Percentiles rank a stretch among this genome's conserved stretches.
Conservation (phyloP, 139 green algal species). For the Tetradesmus lagerheimii region DNA sequence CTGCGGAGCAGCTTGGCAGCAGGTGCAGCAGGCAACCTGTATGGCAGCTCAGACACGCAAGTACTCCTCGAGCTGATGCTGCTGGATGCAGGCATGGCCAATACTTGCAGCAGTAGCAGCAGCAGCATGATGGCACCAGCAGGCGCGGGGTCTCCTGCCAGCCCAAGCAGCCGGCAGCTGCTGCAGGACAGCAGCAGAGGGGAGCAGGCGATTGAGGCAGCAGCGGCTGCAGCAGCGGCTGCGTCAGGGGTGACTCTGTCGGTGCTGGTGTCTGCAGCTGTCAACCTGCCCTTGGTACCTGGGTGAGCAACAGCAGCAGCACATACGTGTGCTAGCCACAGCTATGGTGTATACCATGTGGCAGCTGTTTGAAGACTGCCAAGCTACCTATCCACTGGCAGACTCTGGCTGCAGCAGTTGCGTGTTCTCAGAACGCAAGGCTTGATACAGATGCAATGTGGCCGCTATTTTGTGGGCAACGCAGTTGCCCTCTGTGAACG, state of each 20-base stretch:
- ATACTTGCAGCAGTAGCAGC: not conserved
- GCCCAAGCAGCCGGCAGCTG: not conserved
- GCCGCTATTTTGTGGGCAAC: too few relatives aligned
- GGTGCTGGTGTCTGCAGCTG: slow-evolving; percentile 34
- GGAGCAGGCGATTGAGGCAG: not conserved
- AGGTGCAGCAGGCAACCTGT: not conserved
- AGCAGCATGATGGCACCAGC: not conserved
- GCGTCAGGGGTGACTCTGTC: not conserved
- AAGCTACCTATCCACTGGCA: too few relatives aligned
- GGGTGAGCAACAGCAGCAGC: slow-evolving; percentile 1
- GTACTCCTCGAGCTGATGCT: slow-evolving; percentile 47
- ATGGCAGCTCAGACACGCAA: slow-evolving; percentile 22
- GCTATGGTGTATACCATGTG: too few relatives aligned
- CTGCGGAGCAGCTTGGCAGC: slow-evolving; percentile 28
- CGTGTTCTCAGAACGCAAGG: too few relatives aligned
- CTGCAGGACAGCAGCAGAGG: not conserved
- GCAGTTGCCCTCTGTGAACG: too few relatives aligned
- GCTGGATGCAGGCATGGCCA: slow-evolving; percentile 1
- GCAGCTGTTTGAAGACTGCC: too few relatives aligned
- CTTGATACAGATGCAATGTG: too few relatives aligned
- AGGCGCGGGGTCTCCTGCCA: not conserved
- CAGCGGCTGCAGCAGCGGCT: slow-evolving; percentile 18
- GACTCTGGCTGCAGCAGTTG: too few relatives aligned
- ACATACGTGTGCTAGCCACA: too few relatives aligned
- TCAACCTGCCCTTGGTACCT: slow-evolving; percentile 29